These are phyloP conservation scores for Alloteropsis angusta DNA, from an alignment of 202 grass and related monocot genomes.

Conservation along the genomic window DNA sequence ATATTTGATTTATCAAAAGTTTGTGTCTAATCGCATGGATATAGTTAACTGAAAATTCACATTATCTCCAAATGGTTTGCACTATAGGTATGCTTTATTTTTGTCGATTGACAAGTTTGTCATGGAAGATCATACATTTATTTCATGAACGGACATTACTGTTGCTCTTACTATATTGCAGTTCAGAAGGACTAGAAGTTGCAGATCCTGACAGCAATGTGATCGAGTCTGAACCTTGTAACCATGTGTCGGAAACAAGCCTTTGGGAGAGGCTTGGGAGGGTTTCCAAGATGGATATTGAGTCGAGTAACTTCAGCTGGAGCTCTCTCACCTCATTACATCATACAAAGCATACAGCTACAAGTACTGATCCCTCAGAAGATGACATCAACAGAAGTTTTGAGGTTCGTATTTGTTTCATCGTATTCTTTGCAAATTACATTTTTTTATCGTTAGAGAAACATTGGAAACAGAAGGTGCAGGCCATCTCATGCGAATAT, in stretches of 20 bases:
- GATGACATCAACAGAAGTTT: slow-evolving; percentile 79
- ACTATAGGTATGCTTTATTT: background rate
- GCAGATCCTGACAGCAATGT: slow-evolving; percentile 25
- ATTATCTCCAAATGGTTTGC: background rate
- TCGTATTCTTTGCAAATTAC: slow-evolving; percentile 10
- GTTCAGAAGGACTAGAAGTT: slow-evolving; percentile 30
- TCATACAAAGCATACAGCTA: slow-evolving; percentile 78
- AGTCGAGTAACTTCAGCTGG: slow-evolving; percentile 66
- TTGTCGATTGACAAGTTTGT: background rate
- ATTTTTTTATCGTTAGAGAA: background rate
- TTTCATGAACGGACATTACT: background rate
- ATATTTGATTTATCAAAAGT: background rate
- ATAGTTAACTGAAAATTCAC: background rate
- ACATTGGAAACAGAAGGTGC: background rate
- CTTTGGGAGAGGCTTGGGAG: slow-evolving; percentile 77
- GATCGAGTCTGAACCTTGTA: slow-evolving; percentile 11
- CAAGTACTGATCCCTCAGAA: slow-evolving; percentile 52
- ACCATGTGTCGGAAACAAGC: slow-evolving; percentile 39
- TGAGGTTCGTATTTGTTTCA: slow-evolving; percentile 47
- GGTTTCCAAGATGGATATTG: slow-evolving; percentile 76
- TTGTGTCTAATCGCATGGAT: background rate
- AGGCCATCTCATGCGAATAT: background rate
- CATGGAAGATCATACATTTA: background rate
- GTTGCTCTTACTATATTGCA: slow-evolving; percentile 25
- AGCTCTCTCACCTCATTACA: slow-evolving; percentile 63